Conservation (phyloP, 1,284 basidiomycete genomes). For the Rhodotorula sp. region DNA sequence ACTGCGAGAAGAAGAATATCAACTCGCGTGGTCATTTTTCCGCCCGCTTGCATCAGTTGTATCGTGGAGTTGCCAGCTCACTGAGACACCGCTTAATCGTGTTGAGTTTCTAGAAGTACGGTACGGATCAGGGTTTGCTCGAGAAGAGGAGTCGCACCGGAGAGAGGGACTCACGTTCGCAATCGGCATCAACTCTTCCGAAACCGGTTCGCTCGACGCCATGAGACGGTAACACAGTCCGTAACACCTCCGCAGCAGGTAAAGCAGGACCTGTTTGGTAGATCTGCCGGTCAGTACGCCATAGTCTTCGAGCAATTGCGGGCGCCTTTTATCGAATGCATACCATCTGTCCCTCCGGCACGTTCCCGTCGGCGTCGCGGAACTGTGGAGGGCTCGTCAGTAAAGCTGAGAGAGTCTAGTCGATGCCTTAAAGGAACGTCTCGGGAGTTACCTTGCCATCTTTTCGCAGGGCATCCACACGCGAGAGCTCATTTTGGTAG, state of each 20-base stretch:
- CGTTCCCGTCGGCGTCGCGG: slow-evolving; percentile 87
- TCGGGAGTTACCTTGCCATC: slow-evolving; percentile 66
- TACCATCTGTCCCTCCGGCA: slow-evolving; percentile 87
- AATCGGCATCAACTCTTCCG: slow-evolving; percentile 53
- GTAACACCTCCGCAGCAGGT: slow-evolving; percentile 90
- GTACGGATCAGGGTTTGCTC: too few species aligned
- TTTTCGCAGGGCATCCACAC: slow-evolving; percentile 93
- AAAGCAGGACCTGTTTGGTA: slow-evolving; percentile 72
- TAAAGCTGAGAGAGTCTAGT: background rate
- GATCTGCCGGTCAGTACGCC: background rate
- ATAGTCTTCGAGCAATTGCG: background rate
- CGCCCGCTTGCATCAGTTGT: slow-evolving; percentile 13
- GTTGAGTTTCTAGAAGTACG: slow-evolving; percentile 36
- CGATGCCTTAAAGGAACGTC: background rate
- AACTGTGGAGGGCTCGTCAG: slow-evolving; percentile 54
- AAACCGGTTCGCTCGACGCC: slow-evolving; percentile 95
- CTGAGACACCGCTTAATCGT: slow-evolving; percentile 44
- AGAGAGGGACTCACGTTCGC: slow-evolving; percentile 58
- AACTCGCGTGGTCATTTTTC: too few species aligned
- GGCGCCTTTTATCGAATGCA: slow-evolving; percentile 44
- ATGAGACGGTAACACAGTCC: slow-evolving; percentile 92
- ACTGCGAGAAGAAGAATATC: slow-evolving; percentile 63
- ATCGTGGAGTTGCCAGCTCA: slow-evolving; percentile 11
- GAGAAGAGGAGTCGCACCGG: background rate
- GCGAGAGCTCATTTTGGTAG: slow-evolving; percentile 89